phyloP scores from a whole-genome alignment of 495 filamentous ascomycete genomes.

The Penicillium canescens region DNA sequence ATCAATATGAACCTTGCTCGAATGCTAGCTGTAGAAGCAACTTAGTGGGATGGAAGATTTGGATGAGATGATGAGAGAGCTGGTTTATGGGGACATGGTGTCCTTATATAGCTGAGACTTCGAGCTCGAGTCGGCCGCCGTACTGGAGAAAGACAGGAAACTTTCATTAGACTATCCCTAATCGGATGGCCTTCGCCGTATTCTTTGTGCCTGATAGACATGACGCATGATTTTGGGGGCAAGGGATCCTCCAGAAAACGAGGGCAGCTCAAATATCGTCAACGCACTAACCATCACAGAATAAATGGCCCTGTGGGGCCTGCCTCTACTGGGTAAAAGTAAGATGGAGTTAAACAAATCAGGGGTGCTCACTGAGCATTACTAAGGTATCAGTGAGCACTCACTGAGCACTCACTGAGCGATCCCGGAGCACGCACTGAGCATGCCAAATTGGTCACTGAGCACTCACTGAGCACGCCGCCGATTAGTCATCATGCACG shows the following conservation, averaged over 20 bases:
- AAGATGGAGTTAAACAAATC: neutral
- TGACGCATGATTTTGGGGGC: too few relatives aligned
- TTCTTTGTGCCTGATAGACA: too few relatives aligned
- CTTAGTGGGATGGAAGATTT: neutral
- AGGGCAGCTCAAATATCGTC: too few relatives aligned
- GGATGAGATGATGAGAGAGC: neutral
- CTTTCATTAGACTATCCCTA: too few relatives aligned
- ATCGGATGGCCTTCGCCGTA: too few relatives aligned
- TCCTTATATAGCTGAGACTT: too few relatives aligned
- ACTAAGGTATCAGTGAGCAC: neutral
- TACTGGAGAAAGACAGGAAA: too few relatives aligned
- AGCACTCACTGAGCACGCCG: neutral
- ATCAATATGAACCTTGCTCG: neutral
- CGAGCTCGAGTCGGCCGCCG: too few relatives aligned
- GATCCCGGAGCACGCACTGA: neutral
- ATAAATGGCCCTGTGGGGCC: neutral
- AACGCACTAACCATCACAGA: too few relatives aligned
- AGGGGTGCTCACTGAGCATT: neutral
- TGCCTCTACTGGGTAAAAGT: neutral
- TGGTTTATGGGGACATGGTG: too few relatives aligned
- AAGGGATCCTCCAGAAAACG: too few relatives aligned
- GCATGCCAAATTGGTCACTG: neutral
- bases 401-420: neutral
- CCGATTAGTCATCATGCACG: neutral
- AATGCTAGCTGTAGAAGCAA: neutral